Conservation (phyloP, 2,329 filamentous ascomycete species). For the Lachnellula cervina region DNA sequence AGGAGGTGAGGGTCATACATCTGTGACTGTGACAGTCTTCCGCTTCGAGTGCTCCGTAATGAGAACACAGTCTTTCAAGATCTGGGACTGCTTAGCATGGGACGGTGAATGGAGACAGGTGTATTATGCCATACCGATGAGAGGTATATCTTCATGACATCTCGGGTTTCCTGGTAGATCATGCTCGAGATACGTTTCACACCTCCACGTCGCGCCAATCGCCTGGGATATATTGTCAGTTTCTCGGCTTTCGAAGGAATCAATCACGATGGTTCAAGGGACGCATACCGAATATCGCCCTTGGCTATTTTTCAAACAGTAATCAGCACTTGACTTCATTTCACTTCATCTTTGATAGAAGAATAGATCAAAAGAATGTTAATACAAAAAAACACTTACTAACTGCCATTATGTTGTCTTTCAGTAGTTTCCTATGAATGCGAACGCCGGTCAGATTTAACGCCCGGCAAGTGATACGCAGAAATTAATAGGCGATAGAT, state of each 20-base stretch:
- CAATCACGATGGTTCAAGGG: background rate
- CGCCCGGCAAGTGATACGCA: no score
- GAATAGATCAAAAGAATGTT: background rate
- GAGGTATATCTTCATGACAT: slow-evolving; percentile 47
- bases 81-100: slow-evolving; percentile 34
- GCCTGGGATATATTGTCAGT: slow-evolving; percentile 35
- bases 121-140: slow-evolving; percentile 34
- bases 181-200: slow-evolving; percentile 64
- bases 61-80: slow-evolving; percentile 44
- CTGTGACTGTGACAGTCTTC: slow-evolving; percentile 59
- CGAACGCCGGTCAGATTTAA: background rate
- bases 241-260: background rate
- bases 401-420: slow-evolving; percentile 45
- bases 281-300: slow-evolving; percentile 46
- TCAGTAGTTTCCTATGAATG: slow-evolving; percentile 41
- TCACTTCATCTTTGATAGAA: background rate
- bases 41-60: slow-evolving; percentile 50
- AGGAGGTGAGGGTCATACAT: slow-evolving; percentile 43
- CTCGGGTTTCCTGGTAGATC: slow-evolving; percentile 60
- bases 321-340: no score
- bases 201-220: slow-evolving; percentile 69
- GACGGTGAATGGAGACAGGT: background rate
- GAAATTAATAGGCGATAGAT: no score
- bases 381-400: slow-evolving; percentile 38
- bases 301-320: slow-evolving; percentile 39